A percentile compares a stretch with the other conserved stretches of the same genome.
These are phyloP conservation scores for Helotiales sp. DNA, from an alignment of 2,329 filamentous ascomycete genomes.

Conservation along the genomic window DNA sequence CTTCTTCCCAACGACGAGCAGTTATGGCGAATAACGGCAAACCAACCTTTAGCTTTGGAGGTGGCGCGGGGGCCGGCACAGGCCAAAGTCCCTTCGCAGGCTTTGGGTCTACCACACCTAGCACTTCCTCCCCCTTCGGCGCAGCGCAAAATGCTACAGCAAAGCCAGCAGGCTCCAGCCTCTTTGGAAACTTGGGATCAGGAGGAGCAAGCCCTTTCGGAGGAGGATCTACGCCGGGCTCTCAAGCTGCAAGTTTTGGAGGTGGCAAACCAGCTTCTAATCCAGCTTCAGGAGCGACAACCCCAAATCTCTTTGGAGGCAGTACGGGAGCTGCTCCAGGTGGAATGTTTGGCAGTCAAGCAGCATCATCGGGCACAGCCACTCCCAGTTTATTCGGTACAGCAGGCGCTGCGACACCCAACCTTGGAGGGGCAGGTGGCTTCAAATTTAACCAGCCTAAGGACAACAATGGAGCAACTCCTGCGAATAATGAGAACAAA, in stretches of 20 bases:
- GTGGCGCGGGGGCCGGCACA: conserved; percentile 24
- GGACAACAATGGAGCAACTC: conserved; percentile 16
- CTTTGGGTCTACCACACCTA: conserved; percentile 21
- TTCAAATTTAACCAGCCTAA: conserved; percentile 28
- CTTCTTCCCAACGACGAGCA: neutral
- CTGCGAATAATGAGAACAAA: conserved; percentile 27
- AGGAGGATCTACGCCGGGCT: conserved; percentile 3
- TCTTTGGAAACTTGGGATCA: conserved; percentile 26
- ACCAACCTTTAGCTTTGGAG: conserved; percentile 43
- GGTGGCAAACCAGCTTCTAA: conserved; percentile 20
- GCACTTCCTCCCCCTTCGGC: conserved; percentile 28
- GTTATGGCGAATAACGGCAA: conserved; percentile 14
- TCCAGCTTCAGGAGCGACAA: conserved; percentile 31
- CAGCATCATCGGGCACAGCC: conserved; percentile 12
- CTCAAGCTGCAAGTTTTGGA: conserved; percentile 19
- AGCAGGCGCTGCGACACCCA: conserved; percentile 3
- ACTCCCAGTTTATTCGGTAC: conserved; percentile 12
- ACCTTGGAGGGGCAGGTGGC: conserved; percentile 22
- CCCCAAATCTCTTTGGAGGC: conserved; percentile 36
- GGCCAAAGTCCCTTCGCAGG: conserved; percentile 43
- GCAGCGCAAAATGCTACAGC: conserved; percentile 28
- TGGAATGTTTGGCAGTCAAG: conserved; percentile 19
- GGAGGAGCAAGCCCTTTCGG: conserved; percentile 28
- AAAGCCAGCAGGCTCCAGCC: conserved; percentile 21
- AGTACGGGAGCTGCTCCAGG: conserved; percentile 40